Evolutionary conservation across 805 yeast genomes (phyloP), one percentile per base, ranked within the genome.

Genomic region (Monosporozyma servazzii): DNA sequence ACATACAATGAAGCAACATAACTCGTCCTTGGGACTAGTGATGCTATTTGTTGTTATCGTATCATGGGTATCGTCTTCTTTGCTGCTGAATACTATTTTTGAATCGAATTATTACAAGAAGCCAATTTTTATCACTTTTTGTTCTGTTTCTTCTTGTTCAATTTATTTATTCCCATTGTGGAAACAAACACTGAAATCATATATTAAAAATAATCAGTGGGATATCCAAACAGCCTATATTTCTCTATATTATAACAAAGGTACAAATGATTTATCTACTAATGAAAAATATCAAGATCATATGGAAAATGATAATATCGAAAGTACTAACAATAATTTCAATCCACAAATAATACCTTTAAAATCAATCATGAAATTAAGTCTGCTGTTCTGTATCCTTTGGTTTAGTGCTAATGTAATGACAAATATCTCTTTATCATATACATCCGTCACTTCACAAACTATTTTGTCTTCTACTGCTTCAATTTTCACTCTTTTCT

Each of bases 401-500:
- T 90, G 98, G 98, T 90, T 86, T 62, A 51, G 80, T 17, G 93
- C 96, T 2, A 90, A 90, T 64, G 73, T 88, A 55, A 81, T 86
- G 50, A 86, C 89, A 33, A 90, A 91, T 66, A 85, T 95, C 0
- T 81, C 93, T 29, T 74, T 90, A 49, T 75, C 84, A 23, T 91
- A 83, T 67, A 91, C 98, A 0, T 80, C 88, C 15, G 97, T 90
- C 20, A 89, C 95, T 2, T 82, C 90, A 13, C 96, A 91, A 61
- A 90, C 97, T 2, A 90, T 90, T 23, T 70, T 91, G 37, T 84
- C 95, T n/a, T 84, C 96, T 45, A 88, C 96, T 0, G 82, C 93
- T 5, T 84, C 95, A 9, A 88, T 90, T 63, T 90, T 90, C 76
- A 90, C 97, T 1, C 74, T 91, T 43, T 54, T 88, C 0, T 75